Conservation (phyloP, 805 yeast species). For the Kodamaea lidongshanica region DNA sequence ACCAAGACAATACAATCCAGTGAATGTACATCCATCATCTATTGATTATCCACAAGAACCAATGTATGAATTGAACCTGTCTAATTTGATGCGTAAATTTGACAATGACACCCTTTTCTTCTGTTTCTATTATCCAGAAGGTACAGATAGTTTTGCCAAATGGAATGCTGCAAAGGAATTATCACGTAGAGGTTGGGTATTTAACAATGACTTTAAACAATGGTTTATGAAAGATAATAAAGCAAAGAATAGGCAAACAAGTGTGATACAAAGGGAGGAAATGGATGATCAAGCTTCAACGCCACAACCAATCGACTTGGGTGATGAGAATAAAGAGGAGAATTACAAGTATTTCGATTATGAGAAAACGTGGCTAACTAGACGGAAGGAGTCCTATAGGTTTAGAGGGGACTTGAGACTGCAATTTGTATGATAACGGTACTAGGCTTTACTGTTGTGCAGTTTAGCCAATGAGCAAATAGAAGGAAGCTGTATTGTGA, state of each 20-base stretch:
- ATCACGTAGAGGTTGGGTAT: constrained; percentile 72
- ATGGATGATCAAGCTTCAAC: constrained; percentile 7
- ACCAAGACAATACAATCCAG: constrained; percentile 72
- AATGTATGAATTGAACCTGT: constrained; percentile 57
- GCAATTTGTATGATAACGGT: constrained; percentile 3
- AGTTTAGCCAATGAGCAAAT: no score
- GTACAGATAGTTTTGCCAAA: constrained; percentile 27
- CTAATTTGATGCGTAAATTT: constrained; percentile 58
- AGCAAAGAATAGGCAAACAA: constrained; percentile 19
- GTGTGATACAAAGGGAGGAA: constrained; percentile 15
- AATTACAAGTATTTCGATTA: constrained; percentile 81
- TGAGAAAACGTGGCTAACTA: constrained; percentile 50
- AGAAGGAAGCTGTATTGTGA: no score
- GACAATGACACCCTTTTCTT: constrained; percentile 86
- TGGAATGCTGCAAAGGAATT: constrained; percentile 73
- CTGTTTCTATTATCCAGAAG: constrained; percentile 76
- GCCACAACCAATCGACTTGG: constrained; percentile 6
- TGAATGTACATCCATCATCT: constrained; percentile 83
- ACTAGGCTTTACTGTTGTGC: no score
- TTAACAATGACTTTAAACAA: constrained; percentile 63
- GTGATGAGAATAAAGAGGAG: constrained; percentile 38
- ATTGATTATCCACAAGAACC: constrained; percentile 87
- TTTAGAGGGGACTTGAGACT: constrained; percentile 25
- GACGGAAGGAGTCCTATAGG: constrained; percentile 37
- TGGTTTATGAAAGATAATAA: constrained; percentile 75